Evolutionary conservation across 805 yeast genomes (phyloP).

Genomic region (Blastobotrys chiropterorum): DNA sequence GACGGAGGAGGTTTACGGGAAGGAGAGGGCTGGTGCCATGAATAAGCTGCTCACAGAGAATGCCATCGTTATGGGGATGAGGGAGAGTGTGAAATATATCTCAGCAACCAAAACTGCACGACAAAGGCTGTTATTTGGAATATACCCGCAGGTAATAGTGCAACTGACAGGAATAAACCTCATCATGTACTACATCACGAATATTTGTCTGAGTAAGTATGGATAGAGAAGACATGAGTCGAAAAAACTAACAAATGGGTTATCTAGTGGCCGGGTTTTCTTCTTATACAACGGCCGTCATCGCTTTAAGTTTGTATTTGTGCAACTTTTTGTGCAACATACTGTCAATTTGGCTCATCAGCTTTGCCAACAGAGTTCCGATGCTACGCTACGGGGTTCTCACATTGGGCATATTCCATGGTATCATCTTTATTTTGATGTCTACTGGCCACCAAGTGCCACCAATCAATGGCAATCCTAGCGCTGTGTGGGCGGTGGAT

Average conservation of each 20-base stretch:
- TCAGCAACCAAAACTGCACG: neutral
- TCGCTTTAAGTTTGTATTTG: no score
- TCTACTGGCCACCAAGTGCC: constrained; percentile 1
- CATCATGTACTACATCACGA: constrained; percentile 10
- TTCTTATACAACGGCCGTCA: no score
- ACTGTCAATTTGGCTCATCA: no score
- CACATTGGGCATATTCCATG: no score
- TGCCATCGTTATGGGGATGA: no score
- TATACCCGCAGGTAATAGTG: constrained; percentile 9
- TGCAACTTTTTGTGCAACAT: no score
- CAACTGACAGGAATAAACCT: constrained; percentile 15
- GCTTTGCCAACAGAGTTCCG: no score
- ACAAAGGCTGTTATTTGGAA: neutral
- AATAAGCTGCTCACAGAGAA: no score
- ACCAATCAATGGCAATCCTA: neutral
- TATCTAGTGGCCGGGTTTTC: no score
- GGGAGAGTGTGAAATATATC: neutral
- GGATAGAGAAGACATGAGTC: no score
- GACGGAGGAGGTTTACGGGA: neutral
- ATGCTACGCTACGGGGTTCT: no score
- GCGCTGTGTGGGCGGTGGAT: constrained; percentile 1
- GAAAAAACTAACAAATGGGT: no score
- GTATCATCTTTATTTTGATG: neutral
- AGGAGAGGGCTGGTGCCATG: neutral
- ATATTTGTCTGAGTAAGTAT: constrained; percentile 10